Evolutionary conservation across 2,329 filamentous ascomycete species (phyloP).

Genomic region (Cordyceps cateniannulata): DNA sequence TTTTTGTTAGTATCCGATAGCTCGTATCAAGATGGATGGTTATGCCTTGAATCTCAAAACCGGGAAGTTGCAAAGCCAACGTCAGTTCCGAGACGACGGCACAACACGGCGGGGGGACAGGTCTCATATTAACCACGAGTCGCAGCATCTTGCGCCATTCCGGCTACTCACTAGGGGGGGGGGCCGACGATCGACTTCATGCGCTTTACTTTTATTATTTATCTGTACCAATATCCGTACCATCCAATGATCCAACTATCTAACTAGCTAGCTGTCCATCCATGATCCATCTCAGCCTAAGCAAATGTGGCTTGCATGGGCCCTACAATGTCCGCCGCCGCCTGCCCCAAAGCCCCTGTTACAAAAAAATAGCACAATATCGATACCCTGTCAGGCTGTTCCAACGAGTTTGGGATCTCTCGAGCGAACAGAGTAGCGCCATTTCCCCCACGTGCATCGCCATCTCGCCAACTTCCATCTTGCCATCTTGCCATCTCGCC

Average conservation of each 20-base stretch:
- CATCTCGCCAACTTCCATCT: background rate
- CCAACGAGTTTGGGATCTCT: background rate
- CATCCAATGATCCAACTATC: no score
- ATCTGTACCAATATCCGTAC: no score
- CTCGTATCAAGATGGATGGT: background rate
- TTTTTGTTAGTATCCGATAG: background rate
- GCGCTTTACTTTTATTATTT: background rate
- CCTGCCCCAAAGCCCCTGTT: background rate
- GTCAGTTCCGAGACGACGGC: background rate
- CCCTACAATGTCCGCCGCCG: background rate
- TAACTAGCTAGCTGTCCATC: background rate
- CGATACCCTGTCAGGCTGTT: background rate
- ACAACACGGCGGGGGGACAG: background rate
- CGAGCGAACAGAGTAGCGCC: background rate
- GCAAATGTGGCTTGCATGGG: background rate
- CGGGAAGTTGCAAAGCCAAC: background rate
- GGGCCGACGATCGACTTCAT: background rate
- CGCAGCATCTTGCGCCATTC: constrained; percentile 2
- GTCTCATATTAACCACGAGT: background rate
- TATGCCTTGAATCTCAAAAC: background rate
- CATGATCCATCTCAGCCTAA: background rate
- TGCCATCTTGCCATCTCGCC: background rate
- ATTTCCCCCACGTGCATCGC: constrained; percentile 3
- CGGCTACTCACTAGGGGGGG: background rate
- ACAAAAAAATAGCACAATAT: background rate